A percentile compares a stretch with the other conserved stretches of the same genome.
phyloP scores from a whole-genome alignment of 805 yeast genomes.

The Pichia cabralensis region DNA sequence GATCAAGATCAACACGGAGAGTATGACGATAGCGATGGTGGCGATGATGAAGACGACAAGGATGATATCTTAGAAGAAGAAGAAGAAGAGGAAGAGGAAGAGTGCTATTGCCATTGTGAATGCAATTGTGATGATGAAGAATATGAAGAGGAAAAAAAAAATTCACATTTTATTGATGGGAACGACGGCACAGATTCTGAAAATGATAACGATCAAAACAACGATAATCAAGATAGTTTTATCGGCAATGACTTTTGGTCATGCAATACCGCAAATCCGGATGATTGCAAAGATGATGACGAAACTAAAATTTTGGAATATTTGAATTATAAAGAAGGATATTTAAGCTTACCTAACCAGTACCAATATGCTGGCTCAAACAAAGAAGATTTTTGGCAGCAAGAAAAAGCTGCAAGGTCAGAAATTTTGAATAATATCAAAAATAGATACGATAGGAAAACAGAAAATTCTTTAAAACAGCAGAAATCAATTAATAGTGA shows the following conservation, averaged over 20 bases:
- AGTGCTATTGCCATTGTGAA: background rate
- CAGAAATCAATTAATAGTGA: no score
- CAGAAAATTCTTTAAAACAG: background rate
- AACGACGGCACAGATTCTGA: no score
- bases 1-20: background rate
- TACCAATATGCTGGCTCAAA: background rate
- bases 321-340: background rate
- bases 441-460: background rate
- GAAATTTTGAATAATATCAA: constrained; percentile 7
- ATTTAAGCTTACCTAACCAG: constrained; percentile 1
- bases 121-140: background rate
- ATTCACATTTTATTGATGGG: no score
- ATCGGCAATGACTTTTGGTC: constrained; percentile 1
- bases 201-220: no score
- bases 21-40: background rate
- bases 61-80: background rate
- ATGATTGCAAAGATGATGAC: constrained; percentile 1
- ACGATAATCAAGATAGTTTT: no score
- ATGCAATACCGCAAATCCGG: background rate
- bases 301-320: background rate
- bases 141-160: no score
- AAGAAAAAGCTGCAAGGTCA: constrained; percentile 15
- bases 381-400: constrained; percentile 7
- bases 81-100: background rate
- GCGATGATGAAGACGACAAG: background rate